Evolutionary conservation across 305 asterid genomes (phyloP).

Genomic region (Fraxinus latifolia): DNA sequence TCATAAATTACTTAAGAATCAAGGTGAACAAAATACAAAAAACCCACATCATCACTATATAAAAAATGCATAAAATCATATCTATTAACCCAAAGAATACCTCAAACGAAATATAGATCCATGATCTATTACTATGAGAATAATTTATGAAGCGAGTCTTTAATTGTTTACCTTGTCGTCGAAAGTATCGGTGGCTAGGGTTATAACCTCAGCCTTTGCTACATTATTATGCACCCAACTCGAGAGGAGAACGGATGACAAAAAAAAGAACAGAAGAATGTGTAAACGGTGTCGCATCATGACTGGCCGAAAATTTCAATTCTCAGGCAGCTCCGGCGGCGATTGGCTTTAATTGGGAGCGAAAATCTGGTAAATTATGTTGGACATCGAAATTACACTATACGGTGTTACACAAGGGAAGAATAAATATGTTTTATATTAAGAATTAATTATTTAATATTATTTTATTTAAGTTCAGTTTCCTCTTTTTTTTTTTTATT

Average conservation of each 20-base stretch:
- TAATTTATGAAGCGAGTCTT: background rate
- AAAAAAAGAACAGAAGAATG: constrained; percentile 21
- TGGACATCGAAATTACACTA: background rate
- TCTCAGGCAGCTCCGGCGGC: background rate
- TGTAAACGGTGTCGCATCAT: constrained; percentile 30
- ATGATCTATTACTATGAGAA: constrained; percentile 1
- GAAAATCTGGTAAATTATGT: background rate
- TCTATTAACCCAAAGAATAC: background rate
- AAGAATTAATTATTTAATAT: background rate
- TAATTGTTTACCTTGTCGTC: constrained; percentile 62
- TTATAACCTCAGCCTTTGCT: constrained; percentile 72
- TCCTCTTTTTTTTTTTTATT: no score
- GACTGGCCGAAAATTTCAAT: background rate
- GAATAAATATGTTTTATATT: background rate
- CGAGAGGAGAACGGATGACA: constrained; percentile 31
- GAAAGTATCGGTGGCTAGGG: constrained; percentile 67
- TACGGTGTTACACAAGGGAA: background rate
- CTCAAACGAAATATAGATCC: background rate
- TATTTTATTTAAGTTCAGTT: no score
- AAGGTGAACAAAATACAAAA: background rate
- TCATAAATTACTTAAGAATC: constrained; percentile 5
- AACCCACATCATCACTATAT: constrained; percentile 1
- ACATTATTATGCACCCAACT: constrained; percentile 32
- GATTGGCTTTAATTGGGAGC: background rate
- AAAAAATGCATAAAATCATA: constrained; percentile 1